Evolutionary conservation across 768 basidiomycete genomes (phyloP), one percentile per base, ranked within the genome.

Genomic region (Pleurotus tuber-regium): DNA sequence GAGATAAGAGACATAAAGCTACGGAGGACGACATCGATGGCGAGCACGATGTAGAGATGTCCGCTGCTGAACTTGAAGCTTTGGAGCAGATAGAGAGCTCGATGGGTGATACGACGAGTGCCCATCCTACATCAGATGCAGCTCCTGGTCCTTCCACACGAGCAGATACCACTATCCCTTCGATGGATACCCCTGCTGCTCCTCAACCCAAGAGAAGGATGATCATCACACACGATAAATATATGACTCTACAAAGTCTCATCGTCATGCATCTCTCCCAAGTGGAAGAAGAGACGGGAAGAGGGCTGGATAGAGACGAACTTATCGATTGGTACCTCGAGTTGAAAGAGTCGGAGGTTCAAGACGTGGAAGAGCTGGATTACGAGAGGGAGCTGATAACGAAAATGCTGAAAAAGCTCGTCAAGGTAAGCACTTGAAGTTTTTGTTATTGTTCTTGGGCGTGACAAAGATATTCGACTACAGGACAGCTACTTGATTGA

Each of bases 261-360:
- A 82, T 97, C 59, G 84, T 99, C 24, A 62, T 95, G 51, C 87
- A 94, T 60, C 71, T 99, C 21, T 74, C 83, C 14, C 83, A 86
- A 30, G 73, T 83, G 10, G 97, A 99, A 70, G 76, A 79, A 23
- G 80, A 83, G 59, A 86, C 81, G 0, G 87, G 86, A 16, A 75
- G 69, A 47, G 95, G 95, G 2, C 70, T 96, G 33, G 89, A 93
- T 61, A 79, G 87, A 39, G 93, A 96, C 58, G 95, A 97, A 59
- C 77, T 99, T 50, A 88, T 96, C 56, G 92, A 96, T 64, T 96
- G 93, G 95, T 98, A 98, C 64, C 79, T 98, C 50, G 97, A 99
- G 71, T 70, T 81, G 57, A 88, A 84, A 66, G 97, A 99, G 67
- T 73, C 76, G 7, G 88, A 93, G 55, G 72, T 98, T 31, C 80